Conservation (phyloP, 768 basidiomycete genomes). For the Boletus rufocinnamomeus region DNA sequence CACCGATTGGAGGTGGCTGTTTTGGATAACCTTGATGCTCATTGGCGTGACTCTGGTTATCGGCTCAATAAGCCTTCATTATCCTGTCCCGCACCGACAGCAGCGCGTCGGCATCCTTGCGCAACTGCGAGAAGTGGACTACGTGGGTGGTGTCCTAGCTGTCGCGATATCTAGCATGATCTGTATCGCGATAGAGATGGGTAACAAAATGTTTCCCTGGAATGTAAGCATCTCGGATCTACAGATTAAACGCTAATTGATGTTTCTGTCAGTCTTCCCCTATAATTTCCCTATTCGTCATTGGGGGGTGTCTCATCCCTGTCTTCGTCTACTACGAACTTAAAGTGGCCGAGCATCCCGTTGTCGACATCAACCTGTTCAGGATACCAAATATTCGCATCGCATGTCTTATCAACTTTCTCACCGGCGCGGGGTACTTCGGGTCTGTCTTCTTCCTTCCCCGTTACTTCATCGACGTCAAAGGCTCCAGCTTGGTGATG, state of each 20-base stretch:
- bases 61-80: conserved; percentile 30
- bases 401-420: conserved; percentile 39
- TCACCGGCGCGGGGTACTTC: conserved; percentile 41
- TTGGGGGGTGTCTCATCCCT: conserved; percentile 35
- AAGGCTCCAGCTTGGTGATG: conserved; percentile 33
- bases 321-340: conserved; percentile 39
- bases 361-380: conserved; percentile 38
- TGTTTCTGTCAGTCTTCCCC: conserved; percentile 27
- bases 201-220: conserved; percentile 40
- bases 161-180: conserved; percentile 39
- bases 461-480: conserved; percentile 42
- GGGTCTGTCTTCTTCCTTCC: conserved; percentile 40
- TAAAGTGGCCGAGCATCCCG: conserved; percentile 33
- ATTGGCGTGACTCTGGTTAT: conserved; percentile 33
- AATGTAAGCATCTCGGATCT: conserved; percentile 25
- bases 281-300: conserved; percentile 32
- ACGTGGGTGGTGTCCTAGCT: conserved; percentile 32
- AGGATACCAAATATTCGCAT: conserved; percentile 38
- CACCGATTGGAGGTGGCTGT: conserved; percentile 47
- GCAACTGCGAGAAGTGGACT: conserved; percentile 37
- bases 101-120: conserved; percentile 36
- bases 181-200: conserved; percentile 41
- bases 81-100: conserved; percentile 36
- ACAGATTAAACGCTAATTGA: conserved; percentile 2
- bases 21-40: conserved; percentile 43